Evolutionary conservation across 2,329 filamentous ascomycete species (phyloP).

Genomic region (Epicoccum sorghinum): DNA sequence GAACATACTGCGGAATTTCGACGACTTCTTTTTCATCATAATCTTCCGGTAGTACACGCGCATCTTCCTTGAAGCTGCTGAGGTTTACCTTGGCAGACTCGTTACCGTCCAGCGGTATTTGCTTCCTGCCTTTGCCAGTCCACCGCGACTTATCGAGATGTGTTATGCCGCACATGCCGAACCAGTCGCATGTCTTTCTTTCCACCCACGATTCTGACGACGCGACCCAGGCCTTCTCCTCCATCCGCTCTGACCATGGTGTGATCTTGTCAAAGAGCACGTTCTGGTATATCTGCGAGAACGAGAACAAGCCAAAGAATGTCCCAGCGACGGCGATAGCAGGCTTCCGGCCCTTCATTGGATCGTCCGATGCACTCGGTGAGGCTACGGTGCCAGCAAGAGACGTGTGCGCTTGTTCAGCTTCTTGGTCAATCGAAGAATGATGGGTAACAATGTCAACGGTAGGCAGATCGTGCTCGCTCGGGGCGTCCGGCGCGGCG

Average conservation of each 20-base stretch:
- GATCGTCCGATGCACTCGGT: constrained; percentile 26
- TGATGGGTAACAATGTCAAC: constrained; percentile 38
- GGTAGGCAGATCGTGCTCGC: constrained; percentile 24
- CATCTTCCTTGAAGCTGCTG: constrained; percentile 50
- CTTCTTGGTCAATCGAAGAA: constrained; percentile 31
- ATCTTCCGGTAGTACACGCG: constrained; percentile 52
- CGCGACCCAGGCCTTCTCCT: constrained; percentile 45
- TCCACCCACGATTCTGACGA: constrained; percentile 49
- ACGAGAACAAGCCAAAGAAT: constrained; percentile 44
- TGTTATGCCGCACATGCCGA: constrained; percentile 78
- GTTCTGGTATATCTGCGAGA: constrained; percentile 47
- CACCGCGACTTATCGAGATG: constrained; percentile 64
- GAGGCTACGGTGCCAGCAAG: constrained; percentile 20
- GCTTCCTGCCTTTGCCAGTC: constrained; percentile 44
- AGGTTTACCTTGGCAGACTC: constrained; percentile 30
- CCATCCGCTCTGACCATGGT: constrained; percentile 38
- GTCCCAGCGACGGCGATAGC: constrained; percentile 43
- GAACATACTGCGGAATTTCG: constrained; percentile 76
- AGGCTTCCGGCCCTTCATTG: constrained; percentile 46
- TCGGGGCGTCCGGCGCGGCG: constrained; percentile 39
- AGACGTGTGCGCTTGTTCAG: constrained; percentile 24
- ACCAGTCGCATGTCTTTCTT: constrained; percentile 70
- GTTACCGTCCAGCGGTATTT: constrained; percentile 22
- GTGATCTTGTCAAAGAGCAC: constrained; percentile 41
- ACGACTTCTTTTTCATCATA: constrained; percentile 60